phyloP scores from a whole-genome alignment of 257 asterid genomes.

The Cordia subcordata region DNA sequence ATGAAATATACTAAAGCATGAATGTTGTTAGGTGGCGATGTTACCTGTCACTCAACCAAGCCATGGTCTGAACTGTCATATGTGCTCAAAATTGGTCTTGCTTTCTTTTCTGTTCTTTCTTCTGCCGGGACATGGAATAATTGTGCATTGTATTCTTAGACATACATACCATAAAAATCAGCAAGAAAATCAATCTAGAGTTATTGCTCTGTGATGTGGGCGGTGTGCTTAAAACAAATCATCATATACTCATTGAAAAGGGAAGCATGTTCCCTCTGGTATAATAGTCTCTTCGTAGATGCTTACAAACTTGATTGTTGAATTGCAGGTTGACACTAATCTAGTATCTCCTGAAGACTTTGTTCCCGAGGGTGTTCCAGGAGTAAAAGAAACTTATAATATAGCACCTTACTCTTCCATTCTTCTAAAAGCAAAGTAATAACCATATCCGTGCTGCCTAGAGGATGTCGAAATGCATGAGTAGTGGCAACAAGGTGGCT shows the following conservation, averaged over 20 bases:
- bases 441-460: constrained; percentile 2
- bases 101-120: too few relatives aligned
- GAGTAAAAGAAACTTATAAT: constrained; percentile 44
- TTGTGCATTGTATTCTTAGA: too few relatives aligned
- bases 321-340: constrained; percentile 84
- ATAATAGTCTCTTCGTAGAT: not conserved
- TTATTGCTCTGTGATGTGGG: not conserved
- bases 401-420: constrained; percentile 75
- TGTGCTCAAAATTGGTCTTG: too few relatives aligned
- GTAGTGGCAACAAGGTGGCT: not conserved
- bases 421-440: constrained; percentile 67
- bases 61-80: too few relatives aligned
- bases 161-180: not conserved
- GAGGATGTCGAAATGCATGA: not conserved
- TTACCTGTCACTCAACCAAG: too few relatives aligned
- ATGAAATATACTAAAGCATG: too few relatives aligned
- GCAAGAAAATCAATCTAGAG: too few relatives aligned
- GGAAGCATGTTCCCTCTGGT: not conserved
- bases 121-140: too few relatives aligned
- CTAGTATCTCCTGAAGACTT: constrained; percentile 68
- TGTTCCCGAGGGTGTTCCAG: constrained; percentile 61
- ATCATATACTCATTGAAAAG: not conserved
- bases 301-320: constrained; percentile 7
- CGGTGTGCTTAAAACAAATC: not conserved
- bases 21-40: too few relatives aligned